phyloP scores from a whole-genome alignment of 805 yeast genomes.

The Kockiozyma suomiensis region DNA sequence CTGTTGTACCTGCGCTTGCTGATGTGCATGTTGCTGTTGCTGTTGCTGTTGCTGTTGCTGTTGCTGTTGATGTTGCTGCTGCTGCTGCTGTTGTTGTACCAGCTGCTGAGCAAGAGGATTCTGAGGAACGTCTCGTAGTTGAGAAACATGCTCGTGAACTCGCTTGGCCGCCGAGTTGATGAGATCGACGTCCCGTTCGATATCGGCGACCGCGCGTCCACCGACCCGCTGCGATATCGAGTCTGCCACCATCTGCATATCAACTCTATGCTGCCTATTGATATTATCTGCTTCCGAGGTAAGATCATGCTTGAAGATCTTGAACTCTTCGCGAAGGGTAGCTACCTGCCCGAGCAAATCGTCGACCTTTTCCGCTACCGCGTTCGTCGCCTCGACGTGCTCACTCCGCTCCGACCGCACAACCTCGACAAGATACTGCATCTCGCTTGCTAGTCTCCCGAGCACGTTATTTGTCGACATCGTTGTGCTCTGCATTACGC shows the following conservation, averaged over 20 bases:
- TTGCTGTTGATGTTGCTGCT: constrained; percentile 11
- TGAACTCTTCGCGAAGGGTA: constrained; percentile 11
- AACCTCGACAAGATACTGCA: constrained; percentile 17
- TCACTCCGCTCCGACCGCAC: constrained; percentile 18
- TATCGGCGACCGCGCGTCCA: constrained; percentile 12
- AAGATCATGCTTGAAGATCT: constrained; percentile 4
- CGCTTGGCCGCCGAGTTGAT: constrained; percentile 16
- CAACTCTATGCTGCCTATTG: constrained; percentile 2
- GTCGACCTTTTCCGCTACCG: constrained; percentile 15
- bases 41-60: constrained; percentile 3
- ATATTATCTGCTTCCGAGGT: constrained; percentile 10
- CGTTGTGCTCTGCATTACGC: constrained; percentile 16
- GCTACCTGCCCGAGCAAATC: constrained; percentile 18
- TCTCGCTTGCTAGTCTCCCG: constrained; percentile 15
- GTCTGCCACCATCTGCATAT: constrained; percentile 1
- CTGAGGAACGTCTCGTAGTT: background rate
- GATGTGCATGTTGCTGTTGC: constrained; percentile 1
- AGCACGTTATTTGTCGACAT: constrained; percentile 13
- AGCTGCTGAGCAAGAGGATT: background rate
- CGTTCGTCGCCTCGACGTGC: constrained; percentile 1
- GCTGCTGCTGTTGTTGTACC: constrained; percentile 9
- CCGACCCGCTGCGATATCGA: constrained; percentile 11
- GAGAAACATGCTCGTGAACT: background rate
- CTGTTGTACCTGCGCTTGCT: constrained; percentile 4
- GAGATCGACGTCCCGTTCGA: constrained; percentile 28